Percentiles rank a stretch among this genome's conserved stretches.
These are phyloP conservation scores for Mallotus nudiflorus DNA, from an alignment of 345 rosid genomes.

Conservation along the genomic window DNA sequence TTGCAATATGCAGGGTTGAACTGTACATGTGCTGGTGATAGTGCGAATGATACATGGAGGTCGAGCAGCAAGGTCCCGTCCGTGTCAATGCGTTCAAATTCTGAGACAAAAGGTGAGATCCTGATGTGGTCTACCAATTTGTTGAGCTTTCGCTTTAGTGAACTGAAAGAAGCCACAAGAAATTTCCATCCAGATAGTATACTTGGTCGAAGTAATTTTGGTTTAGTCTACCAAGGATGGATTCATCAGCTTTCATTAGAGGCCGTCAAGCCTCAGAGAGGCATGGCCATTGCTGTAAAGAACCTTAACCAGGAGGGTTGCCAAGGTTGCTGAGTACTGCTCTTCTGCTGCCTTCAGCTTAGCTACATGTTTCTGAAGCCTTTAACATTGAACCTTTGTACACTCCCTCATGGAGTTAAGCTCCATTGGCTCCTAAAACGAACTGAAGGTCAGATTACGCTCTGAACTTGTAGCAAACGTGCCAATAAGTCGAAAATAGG, in stretches of 20 bases:
- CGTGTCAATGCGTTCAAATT: constrained; percentile 8
- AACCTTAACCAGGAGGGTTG: constrained; percentile 18
- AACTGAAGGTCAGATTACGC: no score
- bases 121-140: constrained; percentile 19
- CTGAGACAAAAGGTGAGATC: constrained; percentile 28
- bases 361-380: no score
- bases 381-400: background rate
- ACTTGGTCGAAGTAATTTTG: constrained; percentile 20
- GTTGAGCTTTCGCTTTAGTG: constrained; percentile 12
- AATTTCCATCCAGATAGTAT: constrained; percentile 15
- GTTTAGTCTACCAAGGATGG: constrained; percentile 21
- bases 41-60: constrained; percentile 32
- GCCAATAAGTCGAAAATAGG: no score
- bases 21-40: constrained; percentile 23
- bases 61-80: constrained; percentile 22
- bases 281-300: constrained; percentile 25
- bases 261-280: constrained; percentile 6
- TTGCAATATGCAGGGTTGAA: background rate
- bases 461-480: no score
- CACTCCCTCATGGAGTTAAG: background rate
- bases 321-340: constrained; percentile 21
- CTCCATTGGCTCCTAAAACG: no score
- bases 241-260: constrained; percentile 6
- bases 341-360: background rate
- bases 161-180: constrained; percentile 19